These are phyloP conservation scores for Sisymbrium altissimum DNA, from an alignment of 345 rosid genomes.

Conservation along the genomic window DNA sequence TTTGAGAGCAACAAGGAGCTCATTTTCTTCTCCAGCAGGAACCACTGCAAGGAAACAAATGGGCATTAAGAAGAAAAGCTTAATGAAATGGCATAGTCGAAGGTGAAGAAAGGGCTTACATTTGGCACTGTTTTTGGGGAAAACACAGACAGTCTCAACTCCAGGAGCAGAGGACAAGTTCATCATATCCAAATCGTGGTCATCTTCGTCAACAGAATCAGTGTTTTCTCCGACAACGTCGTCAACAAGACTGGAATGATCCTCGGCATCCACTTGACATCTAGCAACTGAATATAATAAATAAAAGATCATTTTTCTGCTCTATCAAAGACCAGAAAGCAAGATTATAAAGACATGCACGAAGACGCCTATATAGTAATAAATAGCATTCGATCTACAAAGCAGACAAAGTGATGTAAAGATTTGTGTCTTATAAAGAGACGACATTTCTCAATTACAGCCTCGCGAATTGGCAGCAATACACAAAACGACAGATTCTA, in stretches of 20 bases:
- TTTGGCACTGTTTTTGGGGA: conserved; percentile 80
- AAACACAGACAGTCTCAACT: conserved; percentile 63
- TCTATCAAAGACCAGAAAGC: background rate
- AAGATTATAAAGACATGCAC: conserved; percentile 4
- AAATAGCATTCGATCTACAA: conserved; percentile 1
- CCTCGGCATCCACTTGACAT: conserved; percentile 54
- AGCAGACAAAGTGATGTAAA: background rate
- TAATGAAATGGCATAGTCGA: background rate
- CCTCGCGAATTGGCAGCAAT: background rate
- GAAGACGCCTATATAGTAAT: background rate
- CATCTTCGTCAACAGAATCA: conserved; percentile 61
- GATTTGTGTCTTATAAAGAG: background rate
- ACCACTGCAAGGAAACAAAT: conserved; percentile 53
- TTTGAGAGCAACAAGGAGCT: conserved; percentile 77
- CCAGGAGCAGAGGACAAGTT: conserved; percentile 65
- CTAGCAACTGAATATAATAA: conserved; percentile 85
- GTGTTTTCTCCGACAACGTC: conserved; percentile 33
- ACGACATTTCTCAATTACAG: conserved; percentile 2
- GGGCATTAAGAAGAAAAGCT: background rate
- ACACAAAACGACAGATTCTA: background rate
- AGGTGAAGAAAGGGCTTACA: too few relatives aligned
- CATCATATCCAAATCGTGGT: conserved; percentile 51
- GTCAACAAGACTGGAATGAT: conserved; percentile 44
- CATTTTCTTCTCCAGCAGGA: conserved; percentile 83
- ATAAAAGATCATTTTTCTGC: too few relatives aligned